phyloP scores from a whole-genome alignment of 139 green algal species.

The Asterochloris sp. region DNA sequence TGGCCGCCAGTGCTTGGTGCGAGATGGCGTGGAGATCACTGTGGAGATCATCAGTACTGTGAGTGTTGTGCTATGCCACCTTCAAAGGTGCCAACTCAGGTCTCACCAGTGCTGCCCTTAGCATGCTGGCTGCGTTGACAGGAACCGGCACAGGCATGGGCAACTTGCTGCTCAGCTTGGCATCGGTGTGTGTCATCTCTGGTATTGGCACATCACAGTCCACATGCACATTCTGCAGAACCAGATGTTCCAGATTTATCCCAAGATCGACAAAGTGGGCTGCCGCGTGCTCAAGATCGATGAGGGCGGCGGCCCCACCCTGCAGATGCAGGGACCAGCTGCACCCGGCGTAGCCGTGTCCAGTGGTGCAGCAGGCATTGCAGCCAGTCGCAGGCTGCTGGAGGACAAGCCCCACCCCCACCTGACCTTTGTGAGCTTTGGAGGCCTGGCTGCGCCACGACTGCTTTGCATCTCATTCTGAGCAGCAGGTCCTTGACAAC shows the following conservation, averaged over 20 bases:
- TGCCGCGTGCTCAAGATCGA: no score
- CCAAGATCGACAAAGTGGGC: no score
- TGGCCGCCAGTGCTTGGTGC: constrained; percentile 33
- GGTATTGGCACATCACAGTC: background rate
- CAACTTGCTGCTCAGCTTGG: background rate
- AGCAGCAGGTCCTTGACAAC: no score
- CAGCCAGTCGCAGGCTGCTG: background rate
- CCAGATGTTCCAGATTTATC: no score
- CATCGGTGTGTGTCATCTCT: background rate
- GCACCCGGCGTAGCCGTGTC: no score
- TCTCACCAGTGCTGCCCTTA: background rate
- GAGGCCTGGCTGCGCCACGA: no score
- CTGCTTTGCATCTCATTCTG: no score
- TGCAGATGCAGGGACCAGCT: no score
- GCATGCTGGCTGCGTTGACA: background rate
- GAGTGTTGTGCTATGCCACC: background rate
- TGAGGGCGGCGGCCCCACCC: no score
- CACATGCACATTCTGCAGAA: no score
- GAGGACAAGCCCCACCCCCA: background rate
- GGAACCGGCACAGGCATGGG: no score
- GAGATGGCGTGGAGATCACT: constrained; percentile 40
- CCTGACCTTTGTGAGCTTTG: background rate
- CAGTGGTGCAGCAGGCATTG: background rate
- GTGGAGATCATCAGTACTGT: constrained; percentile 18
- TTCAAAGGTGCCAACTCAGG: background rate